Evolutionary conservation across 1,139 yeast species (phyloP).

Genomic region (Pichia sp.): DNA sequence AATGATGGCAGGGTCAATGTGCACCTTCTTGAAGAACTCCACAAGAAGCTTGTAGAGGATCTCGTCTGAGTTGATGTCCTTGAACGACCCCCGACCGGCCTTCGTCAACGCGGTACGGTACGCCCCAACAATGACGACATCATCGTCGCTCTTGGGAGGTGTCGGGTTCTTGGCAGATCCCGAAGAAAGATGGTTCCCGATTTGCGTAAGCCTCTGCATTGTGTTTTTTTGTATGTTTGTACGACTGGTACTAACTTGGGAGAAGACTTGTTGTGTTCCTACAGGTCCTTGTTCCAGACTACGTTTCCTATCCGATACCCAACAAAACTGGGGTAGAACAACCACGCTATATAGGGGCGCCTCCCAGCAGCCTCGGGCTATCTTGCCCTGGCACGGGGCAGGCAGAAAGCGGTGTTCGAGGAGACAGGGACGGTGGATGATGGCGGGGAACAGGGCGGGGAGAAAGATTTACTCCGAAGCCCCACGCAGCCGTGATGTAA

Average conservation of each 20-base stretch:
- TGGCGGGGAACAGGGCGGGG: background rate
- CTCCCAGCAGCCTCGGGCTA: background rate
- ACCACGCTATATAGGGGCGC: background rate
- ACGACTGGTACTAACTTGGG: no score
- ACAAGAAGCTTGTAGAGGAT: conserved; percentile 76
- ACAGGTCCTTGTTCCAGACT: no score
- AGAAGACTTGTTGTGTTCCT: no score
- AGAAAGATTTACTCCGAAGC: background rate
- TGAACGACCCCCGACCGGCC: conserved; percentile 64
- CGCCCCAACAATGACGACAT: conserved; percentile 82
- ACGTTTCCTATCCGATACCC: background rate
- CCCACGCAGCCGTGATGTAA: background rate
- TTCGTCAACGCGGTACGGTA: conserved; percentile 85
- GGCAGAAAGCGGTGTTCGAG: background rate
- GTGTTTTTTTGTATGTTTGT: no score
- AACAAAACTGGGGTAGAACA: background rate
- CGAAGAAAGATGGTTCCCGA: conserved; percentile 4
- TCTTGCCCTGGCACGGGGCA: background rate
- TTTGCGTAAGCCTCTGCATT: conserved; percentile 12
- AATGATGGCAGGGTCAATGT: conserved; percentile 79
- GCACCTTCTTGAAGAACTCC: conserved; percentile 86
- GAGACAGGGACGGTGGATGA: background rate
- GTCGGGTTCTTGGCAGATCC: background rate
- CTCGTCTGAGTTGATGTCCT: conserved; percentile 45
- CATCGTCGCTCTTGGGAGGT: conserved; percentile 57